Evolutionary conservation across 1,284 basidiomycete species (phyloP).

Genomic region (Irpex sp.): DNA sequence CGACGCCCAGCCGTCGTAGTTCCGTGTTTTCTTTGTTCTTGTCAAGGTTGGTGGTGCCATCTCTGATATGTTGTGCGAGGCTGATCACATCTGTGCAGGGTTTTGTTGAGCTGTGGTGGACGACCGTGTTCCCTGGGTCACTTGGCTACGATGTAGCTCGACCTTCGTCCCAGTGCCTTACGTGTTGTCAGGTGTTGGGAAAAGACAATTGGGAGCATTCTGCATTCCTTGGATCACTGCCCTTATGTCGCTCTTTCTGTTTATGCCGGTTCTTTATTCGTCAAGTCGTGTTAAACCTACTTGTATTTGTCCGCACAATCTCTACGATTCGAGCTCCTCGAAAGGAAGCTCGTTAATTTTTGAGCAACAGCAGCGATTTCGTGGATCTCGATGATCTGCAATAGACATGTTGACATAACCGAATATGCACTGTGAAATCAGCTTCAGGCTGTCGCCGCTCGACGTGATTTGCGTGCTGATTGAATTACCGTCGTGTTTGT

Average conservation of each 20-base stretch:
- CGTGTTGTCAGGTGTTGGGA: neutral
- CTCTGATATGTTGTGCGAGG: neutral
- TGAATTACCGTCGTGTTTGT: no score
- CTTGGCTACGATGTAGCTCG: neutral
- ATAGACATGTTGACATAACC: no score
- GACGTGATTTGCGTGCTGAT: no score
- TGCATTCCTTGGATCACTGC: neutral
- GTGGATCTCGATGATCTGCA: no score
- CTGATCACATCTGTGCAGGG: neutral
- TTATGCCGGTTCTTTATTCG: conserved; percentile 6
- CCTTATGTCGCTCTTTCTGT: conserved; percentile 8
- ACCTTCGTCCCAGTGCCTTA: neutral
- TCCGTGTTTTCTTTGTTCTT: neutral
- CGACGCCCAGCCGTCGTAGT: no score
- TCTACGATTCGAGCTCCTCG: neutral
- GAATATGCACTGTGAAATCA: no score
- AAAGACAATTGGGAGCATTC: neutral
- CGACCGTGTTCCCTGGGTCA: neutral
- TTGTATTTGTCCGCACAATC: neutral
- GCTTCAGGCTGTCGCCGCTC: no score
- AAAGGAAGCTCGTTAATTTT: no score
- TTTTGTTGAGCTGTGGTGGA: neutral
- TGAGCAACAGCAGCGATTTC: no score
- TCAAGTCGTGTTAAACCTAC: conserved; percentile 1
- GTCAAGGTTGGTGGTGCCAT: neutral